Evolutionary conservation across 129 eudicot genomes (phyloP).

Genomic region (Erigeron canadensis): DNA sequence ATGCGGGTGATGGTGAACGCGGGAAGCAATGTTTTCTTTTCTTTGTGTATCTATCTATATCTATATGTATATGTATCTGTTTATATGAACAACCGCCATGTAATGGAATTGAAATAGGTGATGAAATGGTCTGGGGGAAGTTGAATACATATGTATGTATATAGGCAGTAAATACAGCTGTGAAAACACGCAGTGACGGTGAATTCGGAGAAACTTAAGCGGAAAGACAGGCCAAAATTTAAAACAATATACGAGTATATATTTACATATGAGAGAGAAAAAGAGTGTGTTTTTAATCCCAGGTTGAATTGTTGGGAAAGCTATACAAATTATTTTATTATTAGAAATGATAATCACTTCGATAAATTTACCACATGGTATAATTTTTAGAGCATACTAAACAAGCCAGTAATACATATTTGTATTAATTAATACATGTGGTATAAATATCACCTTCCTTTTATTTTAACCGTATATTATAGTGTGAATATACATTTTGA

Average conservation of each 20-base stretch:
- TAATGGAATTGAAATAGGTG: constrained; percentile 7
- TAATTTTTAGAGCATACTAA: no score
- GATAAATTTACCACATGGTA: no score
- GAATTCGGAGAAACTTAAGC: constrained; percentile 28
- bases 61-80: no score
- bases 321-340: no score
- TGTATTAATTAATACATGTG: no score
- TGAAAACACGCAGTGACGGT: constrained; percentile 28
- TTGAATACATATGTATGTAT: background rate
- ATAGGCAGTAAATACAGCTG: constrained; percentile 9
- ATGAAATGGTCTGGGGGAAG: constrained; percentile 12
- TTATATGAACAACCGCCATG: constrained; percentile 15
- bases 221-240: constrained; percentile 17
- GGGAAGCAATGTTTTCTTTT: constrained; percentile 39
- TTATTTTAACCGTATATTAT: no score
- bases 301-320: background rate
- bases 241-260: no score
- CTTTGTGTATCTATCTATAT: constrained; percentile 8
- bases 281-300: background rate
- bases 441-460: no score
- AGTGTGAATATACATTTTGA: no score
- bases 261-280: constrained; percentile 1
- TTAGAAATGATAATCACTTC: no score
- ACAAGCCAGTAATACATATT: no score
- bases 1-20: constrained; percentile 17